Evolutionary conservation across 2,329 filamentous ascomycete species (phyloP).

Genomic region (Fusarium liriodendri): DNA sequence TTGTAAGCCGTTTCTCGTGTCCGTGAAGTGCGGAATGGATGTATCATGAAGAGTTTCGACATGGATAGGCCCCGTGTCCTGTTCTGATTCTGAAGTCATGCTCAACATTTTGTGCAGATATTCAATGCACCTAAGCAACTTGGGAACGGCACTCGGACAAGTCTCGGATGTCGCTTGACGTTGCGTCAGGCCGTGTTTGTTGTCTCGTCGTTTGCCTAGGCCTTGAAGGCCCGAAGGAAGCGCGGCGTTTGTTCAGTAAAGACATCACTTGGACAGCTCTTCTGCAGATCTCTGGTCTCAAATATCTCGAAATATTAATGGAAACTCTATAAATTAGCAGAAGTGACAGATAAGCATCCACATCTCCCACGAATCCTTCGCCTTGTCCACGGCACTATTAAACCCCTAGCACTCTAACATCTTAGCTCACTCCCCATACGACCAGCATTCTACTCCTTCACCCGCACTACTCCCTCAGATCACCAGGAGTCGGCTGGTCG

Average conservation of each 20-base stretch:
- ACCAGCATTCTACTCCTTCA: background rate
- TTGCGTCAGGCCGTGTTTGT: background rate
- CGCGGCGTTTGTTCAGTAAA: background rate
- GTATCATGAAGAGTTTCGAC: background rate
- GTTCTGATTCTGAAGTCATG: background rate
- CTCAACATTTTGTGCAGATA: background rate
- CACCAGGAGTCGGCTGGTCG: background rate
- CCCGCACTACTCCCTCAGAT: background rate
- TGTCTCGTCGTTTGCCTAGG: background rate
- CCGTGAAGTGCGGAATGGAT: background rate
- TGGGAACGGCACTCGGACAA: background rate
- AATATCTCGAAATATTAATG: background rate
- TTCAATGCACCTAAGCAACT: background rate
- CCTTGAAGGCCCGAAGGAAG: background rate
- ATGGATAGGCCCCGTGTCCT: background rate
- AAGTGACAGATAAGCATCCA: background rate
- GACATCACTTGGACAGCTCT: background rate
- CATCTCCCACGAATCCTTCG: background rate
- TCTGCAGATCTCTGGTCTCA: background rate
- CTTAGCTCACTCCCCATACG: background rate
- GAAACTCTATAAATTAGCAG: background rate
- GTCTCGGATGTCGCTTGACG: background rate
- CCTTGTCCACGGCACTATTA: background rate
- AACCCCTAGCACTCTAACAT: background rate
- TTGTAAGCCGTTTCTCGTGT: background rate